Base-by-base conservation (phyloP, 148 eudicot species). In the Silene conica region DNA sequence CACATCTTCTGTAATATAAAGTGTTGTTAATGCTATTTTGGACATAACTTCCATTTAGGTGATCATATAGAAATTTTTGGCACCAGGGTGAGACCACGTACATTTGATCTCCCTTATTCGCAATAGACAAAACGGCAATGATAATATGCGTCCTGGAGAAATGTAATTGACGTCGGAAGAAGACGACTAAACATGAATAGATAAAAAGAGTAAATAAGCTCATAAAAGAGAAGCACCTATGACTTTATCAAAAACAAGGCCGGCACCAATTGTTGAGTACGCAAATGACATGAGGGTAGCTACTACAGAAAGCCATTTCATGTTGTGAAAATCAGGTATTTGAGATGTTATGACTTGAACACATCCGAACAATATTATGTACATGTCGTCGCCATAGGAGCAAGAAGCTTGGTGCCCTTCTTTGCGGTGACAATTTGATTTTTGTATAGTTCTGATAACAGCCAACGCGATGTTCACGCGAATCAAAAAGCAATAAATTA, bases 211-310 rank as follows among this genome's bases (percentile, higher is more conserved):
- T 2, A 19, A 4, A 2, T 26, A 73, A 43, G 15, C 11, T 21
- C 2, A 11, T 14, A 63, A 15, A 55, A 8, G 46, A 46, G 15
- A 14, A 22, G 46, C 80, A 91, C 97, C 91, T 18, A 91, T 69
- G 18, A 86, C 86, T 80, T 83, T 85, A 41, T 89, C 86, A 54
- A 86, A 56, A 38, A 90, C 91, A 19, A 91, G 90, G 54, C 74
- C 89, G 20, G 83, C 59, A 58, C 87, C 90, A 5, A 87, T 86
- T 82, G 63, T 70, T 65, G 96, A 58, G 67, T 90, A 90, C 70
- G 65, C 26, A 71, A 90, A 87, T 56, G 92, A 88, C 96, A 90
- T 90, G 69, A 84, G 48, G 64, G 92, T 85, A 45, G 92, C 96
- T 19, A 83, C 38, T 11, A 82, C 38, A 14, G 96, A 90, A 22